Percentiles rank a stretch among this genome's conserved stretches.
Evolutionary conservation across 768 basidiomycete species (phyloP).

Genomic region (Phlebiopsis flavidoalba): DNA sequence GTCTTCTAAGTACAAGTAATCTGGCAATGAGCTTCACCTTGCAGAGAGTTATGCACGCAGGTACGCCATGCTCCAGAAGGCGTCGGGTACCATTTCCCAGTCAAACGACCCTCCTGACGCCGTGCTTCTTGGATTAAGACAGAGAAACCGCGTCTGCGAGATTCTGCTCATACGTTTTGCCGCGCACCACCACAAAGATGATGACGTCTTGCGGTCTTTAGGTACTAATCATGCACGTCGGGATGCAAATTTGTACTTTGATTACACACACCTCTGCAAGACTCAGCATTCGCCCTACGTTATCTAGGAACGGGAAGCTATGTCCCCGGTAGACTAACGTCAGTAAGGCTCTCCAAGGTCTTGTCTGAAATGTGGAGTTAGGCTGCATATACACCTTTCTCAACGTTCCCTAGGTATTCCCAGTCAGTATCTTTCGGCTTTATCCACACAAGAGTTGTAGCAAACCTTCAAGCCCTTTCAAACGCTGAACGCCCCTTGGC

Average conservation of each 20-base stretch:
- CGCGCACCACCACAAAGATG: conserved; percentile 93
- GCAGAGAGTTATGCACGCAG: conserved; percentile 92
- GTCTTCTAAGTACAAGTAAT: too few species aligned
- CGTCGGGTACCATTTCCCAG: conserved; percentile 75
- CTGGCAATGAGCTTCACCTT: too few species aligned
- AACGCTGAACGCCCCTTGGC: conserved; percentile 92
- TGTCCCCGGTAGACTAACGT: conserved; percentile 85
- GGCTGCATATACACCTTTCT: conserved; percentile 99
- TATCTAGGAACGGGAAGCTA: conserved; percentile 88
- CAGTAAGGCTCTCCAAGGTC: conserved; percentile 84
- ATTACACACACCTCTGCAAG: conserved; percentile 55
- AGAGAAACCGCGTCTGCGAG: conserved; percentile 76
- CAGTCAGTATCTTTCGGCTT: neutral
- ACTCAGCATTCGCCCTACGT: conserved; percentile 63
- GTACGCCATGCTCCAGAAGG: conserved; percentile 88
- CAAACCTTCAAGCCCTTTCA: conserved; percentile 89
- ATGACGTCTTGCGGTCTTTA: conserved; percentile 94
- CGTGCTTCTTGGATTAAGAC: conserved; percentile 83
- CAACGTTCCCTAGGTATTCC: conserved; percentile 72
- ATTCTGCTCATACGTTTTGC: conserved; percentile 96
- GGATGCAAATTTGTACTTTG: neutral
- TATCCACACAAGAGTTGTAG: neutral
- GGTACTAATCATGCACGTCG: neutral
- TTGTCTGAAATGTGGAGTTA: conserved; percentile 87
- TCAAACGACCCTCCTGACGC: conserved; percentile 39